Base-by-base conservation (phyloP, 176 grass and related monocot genomes). In the Typha latifolia region DNA sequence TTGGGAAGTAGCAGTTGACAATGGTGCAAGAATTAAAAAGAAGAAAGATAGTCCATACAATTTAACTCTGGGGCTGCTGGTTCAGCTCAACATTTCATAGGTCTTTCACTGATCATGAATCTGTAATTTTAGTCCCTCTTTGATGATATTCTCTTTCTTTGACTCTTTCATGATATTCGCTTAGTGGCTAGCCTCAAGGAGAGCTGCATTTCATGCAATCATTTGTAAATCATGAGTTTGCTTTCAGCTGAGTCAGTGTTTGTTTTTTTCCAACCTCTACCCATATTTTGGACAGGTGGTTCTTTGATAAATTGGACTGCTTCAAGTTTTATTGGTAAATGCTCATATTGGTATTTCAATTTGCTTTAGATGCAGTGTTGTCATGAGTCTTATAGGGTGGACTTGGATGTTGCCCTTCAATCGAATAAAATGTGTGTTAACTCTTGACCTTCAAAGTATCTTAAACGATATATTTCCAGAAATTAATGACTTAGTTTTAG, bases 121-220 rank as follows among this genome's bases (percentile, higher is more conserved):
- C 53, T 59, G 18, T 22, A 59, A 21, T 59, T 59, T 6, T 21
- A 59, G 53, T 59, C 53, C 53, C n/a, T 50, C 59, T 52, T 24
- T 29, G 10, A 50, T 29, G 10, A 50, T 72, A 66, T 52, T 8
- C 4, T 12, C n/a, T 69, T 53, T n/a, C 13, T 48, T 69, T 16
- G 31, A 16, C 47, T 55, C 47, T 64, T 47, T 79, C 55, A 71
- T 72, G 49, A 50, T 48, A 66, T 80, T 77, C 63, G n/a, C 47
- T 69, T 80, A 67, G 72, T 66, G 69, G 51, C 59, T 80, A 80
- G 76, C 80, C 77, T 80, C 69, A 63, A 77, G 51, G 64, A 77
- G 77, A 73, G 85, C 69, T 87, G 85, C 80, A 83, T 82, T 80
- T 84, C 27, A 62, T 84, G 82, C 67, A 84, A 84, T 77, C 77